Evolutionary conservation across 768 basidiomycete species (phyloP), one percentile per base, ranked within the genome.

Genomic region (Boletus fagicola): DNA sequence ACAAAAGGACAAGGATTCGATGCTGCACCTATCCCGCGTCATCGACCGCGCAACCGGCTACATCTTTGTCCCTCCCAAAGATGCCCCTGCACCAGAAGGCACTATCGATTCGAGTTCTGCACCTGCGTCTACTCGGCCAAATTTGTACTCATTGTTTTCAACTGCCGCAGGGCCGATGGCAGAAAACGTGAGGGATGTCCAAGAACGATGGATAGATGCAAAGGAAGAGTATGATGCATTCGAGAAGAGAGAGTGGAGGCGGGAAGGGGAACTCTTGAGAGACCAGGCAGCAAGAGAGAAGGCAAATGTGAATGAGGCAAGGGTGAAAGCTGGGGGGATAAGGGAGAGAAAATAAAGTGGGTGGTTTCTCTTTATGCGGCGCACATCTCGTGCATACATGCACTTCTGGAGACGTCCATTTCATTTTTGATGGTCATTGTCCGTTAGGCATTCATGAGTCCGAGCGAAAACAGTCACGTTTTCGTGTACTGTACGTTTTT

Each of bases 1-100:
- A 53, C 33, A 20, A 9, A 66, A 94, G 90, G 96, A 99, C 73
- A 98, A 97, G 72, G 76, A 84, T 51, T 97, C 94, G 5, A 99
- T 99, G 96, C 75, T 98, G 4, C 84, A 93, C 58, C 81, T 99
- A 2, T 86, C 88, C 9, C 83, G 84, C 5, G 80, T 79, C 35
- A 86, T 99, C 62, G 97, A 99, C 72, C 86, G 92, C 57, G 93
- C 94, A 1, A 92, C 91, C 0, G 97, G 97, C 16, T 95, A 92
- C 74, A 80, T 97, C 11, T 97, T 92, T 62, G 79, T 94, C 5
- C 92, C 93, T 0, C 74, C 80, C 0, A 66, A 75, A 26, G 63
- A 61, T 24, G 65, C 67, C 13, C 69, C 69, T 24, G 65, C 72
- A 5, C 73, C 75, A 6, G 59, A 70, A 49, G 72, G 74, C 33